Conservation (phyloP, 768 basidiomycete species). For the Candolleomyces aberdarensis region DNA sequence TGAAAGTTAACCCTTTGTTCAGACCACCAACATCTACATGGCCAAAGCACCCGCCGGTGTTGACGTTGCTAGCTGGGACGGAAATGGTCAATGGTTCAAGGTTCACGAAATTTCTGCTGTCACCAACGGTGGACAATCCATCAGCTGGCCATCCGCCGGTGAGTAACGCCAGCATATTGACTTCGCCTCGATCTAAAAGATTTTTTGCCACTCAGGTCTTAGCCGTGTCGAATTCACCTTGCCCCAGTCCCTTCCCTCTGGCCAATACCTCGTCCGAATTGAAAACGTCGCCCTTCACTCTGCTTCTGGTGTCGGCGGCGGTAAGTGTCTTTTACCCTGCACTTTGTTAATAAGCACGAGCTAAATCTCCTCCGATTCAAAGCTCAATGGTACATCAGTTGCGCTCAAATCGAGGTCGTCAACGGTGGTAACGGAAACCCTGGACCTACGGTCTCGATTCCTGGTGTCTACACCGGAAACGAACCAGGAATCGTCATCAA, state of each 20-base stretch:
- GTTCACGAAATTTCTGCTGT: constrained; percentile 40
- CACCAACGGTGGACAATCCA: constrained; percentile 37
- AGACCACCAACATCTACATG: constrained; percentile 40
- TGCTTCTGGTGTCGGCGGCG: constrained; percentile 32
- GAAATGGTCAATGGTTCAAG: constrained; percentile 45
- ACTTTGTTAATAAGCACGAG: not conserved
- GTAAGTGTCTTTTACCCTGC: constrained; percentile 12
- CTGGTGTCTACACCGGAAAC: constrained; percentile 25
- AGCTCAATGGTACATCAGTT: constrained; percentile 32
- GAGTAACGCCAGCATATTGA: not conserved
- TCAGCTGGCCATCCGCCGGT: constrained; percentile 36
- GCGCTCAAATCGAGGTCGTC: constrained; percentile 36
- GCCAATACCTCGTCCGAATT: constrained; percentile 36
- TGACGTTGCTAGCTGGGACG: constrained; percentile 36
- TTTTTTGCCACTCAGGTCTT: not conserved
- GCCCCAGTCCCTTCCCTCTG: constrained; percentile 32
- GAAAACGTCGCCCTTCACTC: constrained; percentile 39
- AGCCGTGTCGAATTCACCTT: constrained; percentile 29
- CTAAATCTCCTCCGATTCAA: not conserved
- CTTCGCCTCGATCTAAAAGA: not conserved
- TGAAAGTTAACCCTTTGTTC: not conserved
- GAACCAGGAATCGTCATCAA: constrained; percentile 18
- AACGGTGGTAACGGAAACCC: constrained; percentile 24
- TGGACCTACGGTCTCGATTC: constrained; percentile 24
- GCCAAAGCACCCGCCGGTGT: constrained; percentile 39